Conservation (phyloP, 2,329 filamentous ascomycete genomes). For the Trichoderma sp. region DNA sequence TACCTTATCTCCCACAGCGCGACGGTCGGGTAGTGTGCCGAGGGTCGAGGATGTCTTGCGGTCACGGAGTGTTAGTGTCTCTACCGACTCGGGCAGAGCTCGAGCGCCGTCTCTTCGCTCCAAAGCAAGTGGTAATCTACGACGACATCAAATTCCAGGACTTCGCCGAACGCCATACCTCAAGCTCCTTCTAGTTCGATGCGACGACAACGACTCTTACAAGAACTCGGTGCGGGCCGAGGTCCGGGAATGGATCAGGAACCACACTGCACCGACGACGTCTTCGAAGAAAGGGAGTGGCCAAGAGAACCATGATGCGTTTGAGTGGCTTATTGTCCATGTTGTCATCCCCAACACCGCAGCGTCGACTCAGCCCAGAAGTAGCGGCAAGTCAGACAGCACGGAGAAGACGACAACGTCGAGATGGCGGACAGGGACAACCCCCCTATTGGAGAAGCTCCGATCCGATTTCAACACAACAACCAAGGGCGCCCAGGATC, state of each 20-base stretch:
- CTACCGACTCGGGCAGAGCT: slow-evolving; percentile 34
- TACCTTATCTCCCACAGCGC: slow-evolving; percentile 35
- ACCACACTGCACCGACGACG: slow-evolving; percentile 62
- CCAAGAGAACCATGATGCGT: slow-evolving; percentile 93
- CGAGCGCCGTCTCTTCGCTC: slow-evolving; percentile 36
- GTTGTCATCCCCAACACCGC: slow-evolving; percentile 85
- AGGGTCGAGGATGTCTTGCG: slow-evolving; percentile 63
- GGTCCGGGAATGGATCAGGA: slow-evolving; percentile 88
- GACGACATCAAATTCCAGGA: slow-evolving; percentile 93
- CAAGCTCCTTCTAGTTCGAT: slow-evolving; percentile 84
- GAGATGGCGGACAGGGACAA: slow-evolving; percentile 77
- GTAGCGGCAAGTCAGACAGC: slow-evolving; percentile 54
- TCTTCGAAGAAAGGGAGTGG: slow-evolving; percentile 60
- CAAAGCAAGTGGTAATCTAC: slow-evolving; percentile 42
- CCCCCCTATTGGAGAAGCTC: slow-evolving; percentile 85
- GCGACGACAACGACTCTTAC: slow-evolving; percentile 95
- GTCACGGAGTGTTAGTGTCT: slow-evolving; percentile 51
- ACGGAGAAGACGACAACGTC: slow-evolving; percentile 69
- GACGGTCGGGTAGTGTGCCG: slow-evolving; percentile 39
- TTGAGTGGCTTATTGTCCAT: slow-evolving; percentile 92
- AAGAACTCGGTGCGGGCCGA: slow-evolving; percentile 76
- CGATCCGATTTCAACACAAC: slow-evolving; percentile 83
- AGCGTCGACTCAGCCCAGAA: slow-evolving; percentile 75
- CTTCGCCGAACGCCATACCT: slow-evolving; percentile 90
- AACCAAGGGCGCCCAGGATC: slow-evolving; percentile 70